Percentiles rank a stretch among this genome's conserved stretches.
These are phyloP conservation scores for Nannizzia gypsea DNA, from an alignment of 2,329 filamentous ascomycete genomes.

Conservation along the genomic window DNA sequence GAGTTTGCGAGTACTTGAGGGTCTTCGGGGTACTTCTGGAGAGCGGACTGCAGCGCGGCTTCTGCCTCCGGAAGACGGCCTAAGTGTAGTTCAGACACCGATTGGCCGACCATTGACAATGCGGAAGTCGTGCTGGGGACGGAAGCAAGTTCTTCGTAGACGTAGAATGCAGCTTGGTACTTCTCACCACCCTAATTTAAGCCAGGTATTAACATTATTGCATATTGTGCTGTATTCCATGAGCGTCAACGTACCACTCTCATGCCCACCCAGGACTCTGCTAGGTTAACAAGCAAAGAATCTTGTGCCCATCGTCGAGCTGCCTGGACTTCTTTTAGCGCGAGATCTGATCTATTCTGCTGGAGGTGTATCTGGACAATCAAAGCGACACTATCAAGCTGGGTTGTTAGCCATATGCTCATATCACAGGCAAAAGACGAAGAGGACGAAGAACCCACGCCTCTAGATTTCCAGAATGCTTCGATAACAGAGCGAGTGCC, in stretches of 20 bases:
- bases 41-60: slow-evolving; percentile 66
- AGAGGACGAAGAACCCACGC: slow-evolving; percentile 47
- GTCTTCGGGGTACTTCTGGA: slow-evolving; percentile 60
- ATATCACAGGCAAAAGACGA: background rate
- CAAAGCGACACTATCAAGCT: slow-evolving; percentile 53
- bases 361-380: slow-evolving; percentile 86
- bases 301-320: slow-evolving; percentile 94
- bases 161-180: slow-evolving; percentile 95
- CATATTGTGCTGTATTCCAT: background rate
- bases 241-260: slow-evolving; percentile 51
- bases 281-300: slow-evolving; percentile 81
- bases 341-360: slow-evolving; percentile 84
- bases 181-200: slow-evolving; percentile 69
- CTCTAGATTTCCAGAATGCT: slow-evolving; percentile 71
- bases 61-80: slow-evolving; percentile 82
- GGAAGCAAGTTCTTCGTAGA: slow-evolving; percentile 91
- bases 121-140: slow-evolving; percentile 67
- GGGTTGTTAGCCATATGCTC: background rate
- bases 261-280: slow-evolving; percentile 89
- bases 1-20: slow-evolving; percentile 70
- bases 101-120: slow-evolving; percentile 70
- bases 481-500: slow-evolving; percentile 63
- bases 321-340: slow-evolving; percentile 73
- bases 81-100: slow-evolving; percentile 81
- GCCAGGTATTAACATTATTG: background rate